These are phyloP conservation scores for Colletotrichum sojae DNA, from an alignment of 2,329 filamentous ascomycete species.

Conservation along the genomic window DNA sequence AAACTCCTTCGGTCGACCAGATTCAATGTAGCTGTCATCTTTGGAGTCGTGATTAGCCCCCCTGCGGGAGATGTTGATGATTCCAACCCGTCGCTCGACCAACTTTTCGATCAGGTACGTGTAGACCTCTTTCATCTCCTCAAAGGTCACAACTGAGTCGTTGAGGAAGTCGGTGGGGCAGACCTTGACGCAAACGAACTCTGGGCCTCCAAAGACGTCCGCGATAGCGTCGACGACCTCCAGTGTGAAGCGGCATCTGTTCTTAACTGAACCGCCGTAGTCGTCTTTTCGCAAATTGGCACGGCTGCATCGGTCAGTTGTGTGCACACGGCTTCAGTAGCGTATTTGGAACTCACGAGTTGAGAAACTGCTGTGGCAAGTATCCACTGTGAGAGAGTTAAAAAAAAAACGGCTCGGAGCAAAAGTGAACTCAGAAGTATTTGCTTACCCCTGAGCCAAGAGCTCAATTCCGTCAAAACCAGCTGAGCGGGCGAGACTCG, in stretches of 20 bases:
- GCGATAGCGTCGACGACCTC: constrained; percentile 57
- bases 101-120: constrained; percentile 61
- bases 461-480: constrained; percentile 65
- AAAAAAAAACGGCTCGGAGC: neutral
- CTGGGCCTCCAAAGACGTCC: constrained; percentile 25
- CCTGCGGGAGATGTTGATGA: constrained; percentile 57
- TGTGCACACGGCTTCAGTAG: too few relatives aligned
- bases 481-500: constrained; percentile 47
- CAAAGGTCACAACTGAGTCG: constrained; percentile 52
- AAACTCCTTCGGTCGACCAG: neutral
- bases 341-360: constrained; percentile 18
- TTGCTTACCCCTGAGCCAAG: constrained; percentile 28
- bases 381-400: constrained; percentile 15
- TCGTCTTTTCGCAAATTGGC: constrained; percentile 64
- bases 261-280: constrained; percentile 66
- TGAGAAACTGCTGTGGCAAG: constrained; percentile 27
- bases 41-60: constrained; percentile 10
- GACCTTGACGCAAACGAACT: constrained; percentile 61
- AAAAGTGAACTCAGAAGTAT: neutral
- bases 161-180: constrained; percentile 65
- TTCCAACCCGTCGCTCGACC: constrained; percentile 62
- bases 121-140: constrained; percentile 50
- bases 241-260: constrained; percentile 62
- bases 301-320: constrained; percentile 20
- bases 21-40: neutral